Evolutionary conservation across 768 basidiomycete species (phyloP), one percentile per base, ranked within the genome.

Genomic region (Amanita rimosa): DNA sequence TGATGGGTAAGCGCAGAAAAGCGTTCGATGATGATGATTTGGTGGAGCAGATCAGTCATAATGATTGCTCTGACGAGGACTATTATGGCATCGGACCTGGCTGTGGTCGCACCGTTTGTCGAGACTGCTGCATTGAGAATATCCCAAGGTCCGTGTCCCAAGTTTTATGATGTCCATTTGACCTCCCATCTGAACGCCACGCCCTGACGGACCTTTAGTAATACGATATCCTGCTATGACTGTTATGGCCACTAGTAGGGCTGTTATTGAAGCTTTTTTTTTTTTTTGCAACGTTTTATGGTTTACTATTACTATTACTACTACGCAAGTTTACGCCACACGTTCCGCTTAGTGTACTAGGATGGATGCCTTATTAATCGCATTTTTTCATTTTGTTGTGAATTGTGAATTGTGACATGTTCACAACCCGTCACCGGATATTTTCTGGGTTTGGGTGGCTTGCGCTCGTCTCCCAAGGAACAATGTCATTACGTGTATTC

Each of bases 51-150:
- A 16, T 38, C 31, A 33, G 39, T 22, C 27, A 57, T 22, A 36
- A 21, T 34, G 40, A 26, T n/a, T 54, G 57, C 22, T 52, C 36
- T 24, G 55, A 52, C 11, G 55, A 57, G 44, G 53, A 51, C 19
- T 54, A 57, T 24, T 55, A 57, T 31, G 57, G 57, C 38, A 54
- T 62, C 11, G 55, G 54, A 33, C 56, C 60, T 22, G 72, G 73
- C 3, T 75, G 73, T 54, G 68, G 68, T 6, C 65, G 67, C 46
- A 55, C 55, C 7, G 56, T 73, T 4, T 75, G 73, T 58, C 60
- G 68, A n/a, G 64, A 63, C 37, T 75, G 72, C 45, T 74, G 71
- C 56, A 61, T 63, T 24, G 73, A 75, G 54, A 59, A 67, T 57
- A 57, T 63, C 19, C 63, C 64, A 40, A 69, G 65, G 73, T 74